phyloP scores from a whole-genome alignment of 306 rosid genomes.

The Calophaca sinica region DNA sequence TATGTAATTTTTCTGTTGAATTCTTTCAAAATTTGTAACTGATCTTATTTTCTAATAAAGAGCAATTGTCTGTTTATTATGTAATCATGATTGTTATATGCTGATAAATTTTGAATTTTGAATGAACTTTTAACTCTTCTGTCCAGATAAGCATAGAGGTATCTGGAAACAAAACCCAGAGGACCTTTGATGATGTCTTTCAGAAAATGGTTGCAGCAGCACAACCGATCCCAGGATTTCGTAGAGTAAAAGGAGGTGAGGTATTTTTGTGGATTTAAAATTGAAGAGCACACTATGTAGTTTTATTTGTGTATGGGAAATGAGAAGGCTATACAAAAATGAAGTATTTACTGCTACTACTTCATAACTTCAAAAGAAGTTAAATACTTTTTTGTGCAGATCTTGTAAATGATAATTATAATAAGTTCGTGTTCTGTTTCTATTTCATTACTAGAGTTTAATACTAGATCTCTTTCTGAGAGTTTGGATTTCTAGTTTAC shows the following conservation, averaged over 20 bases:
- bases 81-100: background rate
- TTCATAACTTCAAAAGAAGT: no score
- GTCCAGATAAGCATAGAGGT: constrained; percentile 74
- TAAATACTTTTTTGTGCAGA: no score
- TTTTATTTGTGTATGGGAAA: background rate
- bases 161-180: constrained; percentile 68
- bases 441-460: no score
- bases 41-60: background rate
- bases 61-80: background rate
- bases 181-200: constrained; percentile 70
- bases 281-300: constrained; percentile 28
- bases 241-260: constrained; percentile 95
- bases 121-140: constrained; percentile 9
- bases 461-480: no score
- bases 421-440: no score
- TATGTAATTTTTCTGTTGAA: background rate
- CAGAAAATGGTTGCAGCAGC: constrained; percentile 83
- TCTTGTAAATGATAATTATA: no score
- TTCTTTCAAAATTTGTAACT: background rate
- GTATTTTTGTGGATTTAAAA: constrained; percentile 27
- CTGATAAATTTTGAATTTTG: constrained; percentile 17
- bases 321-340: background rate
- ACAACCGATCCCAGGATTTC: constrained; percentile 92
- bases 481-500: no score
- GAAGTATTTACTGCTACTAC: constrained; percentile 1